phyloP scores from a whole-genome alignment of 2,329 filamentous ascomycete species.

The Aureobasidium sp. region DNA sequence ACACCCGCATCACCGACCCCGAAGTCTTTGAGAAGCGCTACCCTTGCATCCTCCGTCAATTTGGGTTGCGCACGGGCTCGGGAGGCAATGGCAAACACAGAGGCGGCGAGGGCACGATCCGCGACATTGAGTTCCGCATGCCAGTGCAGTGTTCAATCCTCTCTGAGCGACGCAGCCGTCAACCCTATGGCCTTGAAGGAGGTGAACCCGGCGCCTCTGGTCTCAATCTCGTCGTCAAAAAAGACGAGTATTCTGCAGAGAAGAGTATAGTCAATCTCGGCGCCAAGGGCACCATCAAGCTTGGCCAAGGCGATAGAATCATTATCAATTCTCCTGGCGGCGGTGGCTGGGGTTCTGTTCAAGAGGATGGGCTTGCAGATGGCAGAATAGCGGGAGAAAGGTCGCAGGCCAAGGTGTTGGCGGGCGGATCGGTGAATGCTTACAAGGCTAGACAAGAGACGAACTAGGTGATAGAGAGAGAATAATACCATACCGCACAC shows the following conservation, averaged over 20 bases:
- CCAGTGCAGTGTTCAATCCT: slow-evolving; percentile 70
- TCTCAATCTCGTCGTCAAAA: slow-evolving; percentile 68
- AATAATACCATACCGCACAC: too few relatives aligned
- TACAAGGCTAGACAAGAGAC: slow-evolving; percentile 14
- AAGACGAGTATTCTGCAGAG: slow-evolving; percentile 11
- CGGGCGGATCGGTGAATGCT: slow-evolving; percentile 10
- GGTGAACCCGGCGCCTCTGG: slow-evolving; percentile 69
- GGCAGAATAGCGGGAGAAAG: neutral
- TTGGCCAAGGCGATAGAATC: slow-evolving; percentile 11
- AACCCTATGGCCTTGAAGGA: slow-evolving; percentile 72
- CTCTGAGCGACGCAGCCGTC: slow-evolving; percentile 63
- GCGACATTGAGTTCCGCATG: slow-evolving; percentile 70
- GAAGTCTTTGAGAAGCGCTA: slow-evolving; percentile 69
- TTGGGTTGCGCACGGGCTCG: slow-evolving; percentile 53
- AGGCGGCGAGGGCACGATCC: slow-evolving; percentile 63
- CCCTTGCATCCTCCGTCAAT: slow-evolving; percentile 61
- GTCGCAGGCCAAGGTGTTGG: neutral
- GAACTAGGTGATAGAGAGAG: neutral
- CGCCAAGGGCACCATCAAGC: slow-evolving; percentile 10
- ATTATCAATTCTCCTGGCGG: slow-evolving; percentile 14
- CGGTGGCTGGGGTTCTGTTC: slow-evolving; percentile 2
- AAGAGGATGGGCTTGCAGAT: neutral
- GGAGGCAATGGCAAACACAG: slow-evolving; percentile 55
- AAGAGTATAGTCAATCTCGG: slow-evolving; percentile 11
- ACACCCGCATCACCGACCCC: slow-evolving; percentile 69